A percentile compares a stretch with the other conserved stretches of the same genome.
phyloP scores from a whole-genome alignment of 306 rosid genomes.

The Prunus fruticosa region DNA sequence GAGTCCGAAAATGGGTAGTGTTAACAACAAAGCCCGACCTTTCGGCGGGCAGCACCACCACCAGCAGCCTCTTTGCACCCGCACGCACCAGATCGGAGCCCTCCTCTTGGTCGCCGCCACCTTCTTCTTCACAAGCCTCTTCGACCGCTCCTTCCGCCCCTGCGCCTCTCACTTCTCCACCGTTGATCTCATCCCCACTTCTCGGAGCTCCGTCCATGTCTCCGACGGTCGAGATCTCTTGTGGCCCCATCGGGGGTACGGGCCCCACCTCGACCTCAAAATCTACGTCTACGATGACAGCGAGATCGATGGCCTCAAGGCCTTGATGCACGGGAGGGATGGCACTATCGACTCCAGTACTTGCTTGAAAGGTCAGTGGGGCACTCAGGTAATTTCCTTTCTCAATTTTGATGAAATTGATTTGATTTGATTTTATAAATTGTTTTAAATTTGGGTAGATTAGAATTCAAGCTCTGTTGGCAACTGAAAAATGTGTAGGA shows the following conservation, averaged over 20 bases:
- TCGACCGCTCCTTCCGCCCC: constrained; percentile 43
- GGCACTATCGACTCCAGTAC: constrained; percentile 53
- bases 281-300: constrained; percentile 73
- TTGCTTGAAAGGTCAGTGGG: constrained; percentile 97
- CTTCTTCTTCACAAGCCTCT: constrained; percentile 64
- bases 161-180: constrained; percentile 23
- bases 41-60: constrained; percentile 37
- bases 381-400: constrained; percentile 67
- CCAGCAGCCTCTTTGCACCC: constrained; percentile 49
- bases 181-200: constrained; percentile 20
- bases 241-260: constrained; percentile 67
- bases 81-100: constrained; percentile 82
- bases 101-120: constrained; percentile 53
- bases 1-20: constrained; percentile 32
- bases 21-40: constrained; percentile 47
- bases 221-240: constrained; percentile 32
- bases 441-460: neutral
- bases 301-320: constrained; percentile 69
- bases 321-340: constrained; percentile 64
- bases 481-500: neutral
- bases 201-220: constrained; percentile 22
- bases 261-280: constrained; percentile 57
- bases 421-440: no score
- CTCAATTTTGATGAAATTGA: neutral
- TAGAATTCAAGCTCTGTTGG: neutral